Conservation (phyloP, 257 asterid species). For the Solanum rostratum region DNA sequence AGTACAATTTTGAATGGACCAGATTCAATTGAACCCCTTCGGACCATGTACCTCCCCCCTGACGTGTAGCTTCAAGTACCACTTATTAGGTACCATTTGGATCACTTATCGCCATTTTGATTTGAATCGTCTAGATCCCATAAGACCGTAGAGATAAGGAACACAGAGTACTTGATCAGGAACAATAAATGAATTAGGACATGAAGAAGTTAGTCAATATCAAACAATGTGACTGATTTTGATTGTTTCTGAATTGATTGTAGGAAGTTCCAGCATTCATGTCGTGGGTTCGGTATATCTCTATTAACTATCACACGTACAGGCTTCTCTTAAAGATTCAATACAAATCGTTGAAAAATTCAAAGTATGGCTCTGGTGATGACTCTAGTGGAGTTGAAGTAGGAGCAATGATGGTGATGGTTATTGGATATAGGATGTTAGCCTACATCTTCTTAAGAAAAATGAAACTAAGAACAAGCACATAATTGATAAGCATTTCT, state of each 20-base stretch:
- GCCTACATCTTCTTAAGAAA: slow-evolving; percentile 24
- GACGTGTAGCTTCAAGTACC: background rate
- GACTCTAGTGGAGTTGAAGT: slow-evolving; percentile 19
- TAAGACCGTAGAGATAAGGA: background rate
- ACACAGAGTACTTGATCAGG: background rate
- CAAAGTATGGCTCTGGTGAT: background rate
- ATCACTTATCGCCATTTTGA: background rate
- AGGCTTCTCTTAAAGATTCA: slow-evolving; percentile 33
- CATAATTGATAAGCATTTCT: background rate
- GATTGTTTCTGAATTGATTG: background rate
- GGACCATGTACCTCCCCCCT: background rate
- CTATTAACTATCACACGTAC: slow-evolving; percentile 36
- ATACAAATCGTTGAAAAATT: background rate
- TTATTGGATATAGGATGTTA: slow-evolving; percentile 23
- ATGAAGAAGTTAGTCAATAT: background rate
- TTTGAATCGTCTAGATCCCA: background rate
- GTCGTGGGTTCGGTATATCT: slow-evolving; percentile 24
- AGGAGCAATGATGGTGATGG: slow-evolving; percentile 34
- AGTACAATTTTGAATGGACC: background rate
- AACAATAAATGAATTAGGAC: background rate
- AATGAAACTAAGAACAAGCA: slow-evolving; percentile 11
- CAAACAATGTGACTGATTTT: background rate
- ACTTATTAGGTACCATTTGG: background rate
- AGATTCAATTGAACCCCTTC: background rate
- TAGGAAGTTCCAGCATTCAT: slow-evolving; percentile 32